phyloP scores from a whole-genome alignment of 179 eudicot species.

The Drosera spatulata region DNA sequence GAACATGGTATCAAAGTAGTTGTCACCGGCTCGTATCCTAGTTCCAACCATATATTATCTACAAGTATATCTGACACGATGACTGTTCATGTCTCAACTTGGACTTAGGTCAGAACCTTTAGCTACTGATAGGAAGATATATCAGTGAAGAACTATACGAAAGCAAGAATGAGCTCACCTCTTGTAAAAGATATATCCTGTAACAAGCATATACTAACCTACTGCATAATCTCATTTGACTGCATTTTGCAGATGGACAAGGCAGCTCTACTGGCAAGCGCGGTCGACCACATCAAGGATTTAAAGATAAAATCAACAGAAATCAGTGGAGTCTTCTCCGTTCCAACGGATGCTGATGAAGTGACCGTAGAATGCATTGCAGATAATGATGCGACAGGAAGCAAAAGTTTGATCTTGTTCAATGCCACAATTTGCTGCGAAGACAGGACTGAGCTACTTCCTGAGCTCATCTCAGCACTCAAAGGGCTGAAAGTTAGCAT shows the following conservation, averaged over 20 bases:
- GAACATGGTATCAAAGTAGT: too few relatives aligned
- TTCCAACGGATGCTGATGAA: slow-evolving; percentile 64
- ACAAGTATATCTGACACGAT: too few relatives aligned
- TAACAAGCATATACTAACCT: background rate
- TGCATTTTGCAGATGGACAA: slow-evolving; percentile 69
- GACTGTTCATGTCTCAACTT: too few relatives aligned
- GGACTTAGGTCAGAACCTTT: too few relatives aligned
- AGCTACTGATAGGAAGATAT: too few relatives aligned
- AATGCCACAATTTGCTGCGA: slow-evolving; percentile 74
- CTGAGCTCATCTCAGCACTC: slow-evolving; percentile 53
- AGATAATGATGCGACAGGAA: background rate
- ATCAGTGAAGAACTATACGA: too few relatives aligned
- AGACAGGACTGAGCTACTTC: slow-evolving; percentile 58
- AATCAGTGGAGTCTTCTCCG: slow-evolving; percentile 31
- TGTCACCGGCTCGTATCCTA: too few relatives aligned
- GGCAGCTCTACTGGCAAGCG: slow-evolving; percentile 67
- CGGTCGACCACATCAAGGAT: slow-evolving; percentile 62
- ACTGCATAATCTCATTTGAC: background rate
- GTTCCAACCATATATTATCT: too few relatives aligned
- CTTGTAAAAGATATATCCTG: background rate
- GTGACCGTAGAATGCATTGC: slow-evolving; percentile 31
- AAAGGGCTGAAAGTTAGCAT: slow-evolving; percentile 33
- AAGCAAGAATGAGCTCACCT: too few relatives aligned
- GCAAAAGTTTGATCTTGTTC: slow-evolving; percentile 16
- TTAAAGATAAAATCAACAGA: slow-evolving; percentile 41